Evolutionary conservation across 441 rosid species (phyloP).

Genomic region (Populus hybrid): DNA sequence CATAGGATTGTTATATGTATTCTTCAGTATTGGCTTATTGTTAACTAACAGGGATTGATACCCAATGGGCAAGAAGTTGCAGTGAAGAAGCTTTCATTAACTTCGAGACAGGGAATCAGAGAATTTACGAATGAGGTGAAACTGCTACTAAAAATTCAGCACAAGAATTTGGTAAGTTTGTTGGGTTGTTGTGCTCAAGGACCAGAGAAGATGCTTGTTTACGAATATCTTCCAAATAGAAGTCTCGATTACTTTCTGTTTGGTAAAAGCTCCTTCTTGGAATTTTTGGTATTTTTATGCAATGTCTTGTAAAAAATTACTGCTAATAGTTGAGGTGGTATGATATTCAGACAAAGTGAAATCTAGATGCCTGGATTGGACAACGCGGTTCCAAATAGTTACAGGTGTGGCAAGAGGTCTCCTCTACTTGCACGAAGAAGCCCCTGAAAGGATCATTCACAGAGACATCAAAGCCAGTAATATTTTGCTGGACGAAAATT

Average conservation of each 20-base stretch:
- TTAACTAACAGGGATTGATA: slow-evolving; percentile 55
- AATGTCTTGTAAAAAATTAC: background rate
- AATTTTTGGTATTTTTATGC: background rate
- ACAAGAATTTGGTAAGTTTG: slow-evolving; percentile 76
- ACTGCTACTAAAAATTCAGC: slow-evolving; percentile 64
- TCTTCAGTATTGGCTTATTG: background rate
- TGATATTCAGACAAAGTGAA: slow-evolving; percentile 48
- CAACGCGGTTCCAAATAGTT: slow-evolving; percentile 54
- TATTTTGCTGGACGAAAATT: slow-evolving; percentile 62
- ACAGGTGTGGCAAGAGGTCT: slow-evolving; percentile 79
- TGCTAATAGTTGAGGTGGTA: slow-evolving; percentile 16
- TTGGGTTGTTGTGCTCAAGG: slow-evolving; percentile 80
- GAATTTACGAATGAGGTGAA: slow-evolving; percentile 90
- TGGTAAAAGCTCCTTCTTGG: slow-evolving; percentile 36
- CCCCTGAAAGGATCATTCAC: slow-evolving; percentile 75
- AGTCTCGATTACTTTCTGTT: slow-evolving; percentile 83
- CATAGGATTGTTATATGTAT: background rate
- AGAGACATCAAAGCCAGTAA: slow-evolving; percentile 33
- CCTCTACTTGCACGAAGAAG: slow-evolving; percentile 87
- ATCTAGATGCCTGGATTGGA: slow-evolving; percentile 62
- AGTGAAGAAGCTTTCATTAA: slow-evolving; percentile 72
- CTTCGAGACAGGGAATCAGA: slow-evolving; percentile 72
- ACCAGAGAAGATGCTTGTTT: slow-evolving; percentile 88
- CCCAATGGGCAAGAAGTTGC: slow-evolving; percentile 84
- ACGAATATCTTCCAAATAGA: slow-evolving; percentile 84